Conservation (phyloP, 2,329 filamentous ascomycete species). For the Phialophora tarda region DNA sequence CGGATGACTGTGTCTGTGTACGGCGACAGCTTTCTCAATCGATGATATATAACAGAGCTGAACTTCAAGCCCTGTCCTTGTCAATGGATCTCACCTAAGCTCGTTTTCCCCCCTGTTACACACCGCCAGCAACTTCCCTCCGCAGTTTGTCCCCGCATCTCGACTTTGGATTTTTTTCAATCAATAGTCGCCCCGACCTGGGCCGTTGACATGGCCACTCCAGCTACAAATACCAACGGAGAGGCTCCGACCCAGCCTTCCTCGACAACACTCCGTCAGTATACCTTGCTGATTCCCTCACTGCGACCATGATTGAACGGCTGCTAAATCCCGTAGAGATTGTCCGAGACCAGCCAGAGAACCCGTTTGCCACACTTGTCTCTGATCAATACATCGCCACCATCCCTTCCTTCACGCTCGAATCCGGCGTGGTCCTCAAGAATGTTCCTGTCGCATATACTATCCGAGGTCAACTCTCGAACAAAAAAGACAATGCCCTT, state of each 20-base stretch:
- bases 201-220: constrained; percentile 24
- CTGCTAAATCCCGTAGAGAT: constrained; percentile 64
- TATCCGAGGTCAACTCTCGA: constrained; percentile 63
- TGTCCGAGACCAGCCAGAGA: constrained; percentile 75
- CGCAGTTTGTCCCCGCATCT: neutral
- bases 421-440: constrained; percentile 81
- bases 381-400: constrained; percentile 86
- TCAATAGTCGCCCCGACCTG: neutral
- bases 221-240: constrained; percentile 21
- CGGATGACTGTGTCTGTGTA: neutral
- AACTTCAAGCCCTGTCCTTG: neutral
- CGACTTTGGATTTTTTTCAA: neutral
- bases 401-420: constrained; percentile 87
- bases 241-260: constrained; percentile 12
- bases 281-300: constrained; percentile 30
- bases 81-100: constrained; percentile 25
- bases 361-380: constrained; percentile 85
- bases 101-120: neutral
- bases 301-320: constrained; percentile 40
- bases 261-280: constrained; percentile 47
- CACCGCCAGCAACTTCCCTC: neutral
- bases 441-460: constrained; percentile 75
- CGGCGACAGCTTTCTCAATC: neutral
- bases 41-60: neutral
- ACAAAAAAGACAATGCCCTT: constrained; percentile 65